Evolutionary conservation across 257 asterid genomes (phyloP).

Genomic region (Anisodus acutangulus): DNA sequence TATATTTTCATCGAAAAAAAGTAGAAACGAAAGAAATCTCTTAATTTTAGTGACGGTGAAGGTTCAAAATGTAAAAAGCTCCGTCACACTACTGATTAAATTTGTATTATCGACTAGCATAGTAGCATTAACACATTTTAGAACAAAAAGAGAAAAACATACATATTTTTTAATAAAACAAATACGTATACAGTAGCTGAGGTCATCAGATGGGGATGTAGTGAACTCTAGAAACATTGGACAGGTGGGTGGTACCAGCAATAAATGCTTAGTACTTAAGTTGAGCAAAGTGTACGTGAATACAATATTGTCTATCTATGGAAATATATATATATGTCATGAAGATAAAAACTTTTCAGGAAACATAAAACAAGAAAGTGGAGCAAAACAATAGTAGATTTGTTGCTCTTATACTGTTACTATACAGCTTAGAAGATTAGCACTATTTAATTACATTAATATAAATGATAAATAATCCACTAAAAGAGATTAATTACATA

Average conservation of each 20-base stretch:
- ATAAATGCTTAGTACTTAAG: constrained; percentile 4
- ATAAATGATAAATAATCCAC: no score
- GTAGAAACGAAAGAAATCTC: neutral
- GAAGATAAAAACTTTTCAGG: neutral
- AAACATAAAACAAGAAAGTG: neutral
- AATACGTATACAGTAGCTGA: neutral
- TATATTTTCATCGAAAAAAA: neutral
- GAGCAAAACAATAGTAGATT: neutral
- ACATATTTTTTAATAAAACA: neutral
- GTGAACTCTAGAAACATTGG: neutral
- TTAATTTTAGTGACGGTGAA: no score
- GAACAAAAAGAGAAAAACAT: neutral
- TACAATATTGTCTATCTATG: neutral
- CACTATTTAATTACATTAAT: no score
- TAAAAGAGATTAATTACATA: no score
- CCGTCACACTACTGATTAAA: neutral
- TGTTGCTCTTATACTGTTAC: neutral
- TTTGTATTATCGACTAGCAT: no score
- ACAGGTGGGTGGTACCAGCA: constrained; percentile 9
- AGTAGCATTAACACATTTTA: neutral
- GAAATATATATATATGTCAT: no score
- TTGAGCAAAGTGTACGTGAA: constrained; percentile 10
- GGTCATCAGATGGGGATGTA: neutral
- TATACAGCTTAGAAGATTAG: no score
- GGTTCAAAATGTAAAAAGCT: neutral